Base-by-base conservation (phyloP, 768 basidiomycete genomes). In the Hericium coralloides region DNA sequence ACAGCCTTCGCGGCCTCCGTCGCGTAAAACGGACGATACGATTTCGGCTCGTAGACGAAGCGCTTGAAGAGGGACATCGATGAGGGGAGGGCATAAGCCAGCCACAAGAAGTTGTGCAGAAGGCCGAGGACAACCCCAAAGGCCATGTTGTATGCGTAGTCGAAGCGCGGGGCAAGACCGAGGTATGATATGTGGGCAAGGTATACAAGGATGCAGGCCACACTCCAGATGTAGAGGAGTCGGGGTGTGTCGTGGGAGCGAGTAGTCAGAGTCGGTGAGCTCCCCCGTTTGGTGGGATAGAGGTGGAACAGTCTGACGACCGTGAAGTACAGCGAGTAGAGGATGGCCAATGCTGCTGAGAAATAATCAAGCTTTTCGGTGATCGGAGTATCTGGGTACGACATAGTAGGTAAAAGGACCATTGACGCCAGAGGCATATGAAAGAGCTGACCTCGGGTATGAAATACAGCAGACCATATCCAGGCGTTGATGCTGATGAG, bases 301-400 rank as follows among this genome's bases (percentile, higher is more conserved):
- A 94, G 72, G 63, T 87, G 84, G 65, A 87, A 86, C 17, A 89
- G 68, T 4, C 95, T 89, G 49, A 93, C 73, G 63, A 84, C 76
- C 23, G 87, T 81, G 68, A 81, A 83, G 69, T 90, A 94, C 4
- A 98, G 74, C 2, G 87, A 86, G 62, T 81, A 89, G 23, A 94
- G 68, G 61, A 97, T 94, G 12, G 87, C 84, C 9, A 87, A 71
- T 0, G 88, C 93, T 5, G 97, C 97, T 3, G 92, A 92, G 69
- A 98, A 97, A 69, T 99, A 99, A 66, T 98, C 97, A 66, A 95
- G 57, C 61, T 86, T 89, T 70, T 99, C 97, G 2, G 95, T 98
- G 23, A 73, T 67, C 2, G 87, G 83, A 5, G 82, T 74, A 72
- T 98, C 95, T 92, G 55, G 41, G 12, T n/a, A 20, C 45, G 26